These are phyloP conservation scores for Berberis vulgaris DNA, from an alignment of 164 flowering plant species.

Conservation along the genomic window DNA sequence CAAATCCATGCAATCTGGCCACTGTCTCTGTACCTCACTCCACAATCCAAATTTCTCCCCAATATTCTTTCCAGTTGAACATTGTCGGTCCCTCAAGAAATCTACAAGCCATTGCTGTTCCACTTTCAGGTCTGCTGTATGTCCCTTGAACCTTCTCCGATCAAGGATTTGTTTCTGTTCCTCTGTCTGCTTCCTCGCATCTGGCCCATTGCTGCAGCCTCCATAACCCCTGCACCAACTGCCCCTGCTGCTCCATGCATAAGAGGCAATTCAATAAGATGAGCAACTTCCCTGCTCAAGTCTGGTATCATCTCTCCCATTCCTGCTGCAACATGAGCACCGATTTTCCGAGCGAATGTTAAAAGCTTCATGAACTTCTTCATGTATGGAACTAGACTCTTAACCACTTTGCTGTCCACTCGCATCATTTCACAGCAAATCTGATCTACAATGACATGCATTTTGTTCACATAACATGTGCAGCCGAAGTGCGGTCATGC, in stretches of 20 bases:
- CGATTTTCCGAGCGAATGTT: constrained; percentile 78
- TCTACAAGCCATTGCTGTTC: constrained; percentile 92
- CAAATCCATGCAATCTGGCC: constrained; percentile 93
- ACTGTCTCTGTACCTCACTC: constrained; percentile 73
- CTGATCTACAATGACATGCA: constrained; percentile 92
- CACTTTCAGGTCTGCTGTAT: constrained; percentile 49
- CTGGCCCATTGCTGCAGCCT: constrained; percentile 39
- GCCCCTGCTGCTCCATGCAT: constrained; percentile 59
- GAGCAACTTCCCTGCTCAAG: constrained; percentile 69
- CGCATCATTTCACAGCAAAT: constrained; percentile 82
- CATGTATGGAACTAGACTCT: constrained; percentile 73
- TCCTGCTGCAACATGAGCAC: constrained; percentile 81
- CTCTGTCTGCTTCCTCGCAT: constrained; percentile 21
- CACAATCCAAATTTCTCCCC: constrained; percentile 86
- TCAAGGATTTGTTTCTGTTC: constrained; percentile 15
- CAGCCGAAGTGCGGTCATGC: constrained; percentile 76
- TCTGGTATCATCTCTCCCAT: constrained; percentile 96
- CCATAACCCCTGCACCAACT: constrained; percentile 62
- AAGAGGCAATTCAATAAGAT: constrained; percentile 45
- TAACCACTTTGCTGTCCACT: constrained; percentile 60
- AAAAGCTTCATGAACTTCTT: constrained; percentile 79
- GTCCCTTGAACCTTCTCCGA: constrained; percentile 33
- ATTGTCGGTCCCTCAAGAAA: constrained; percentile 58
- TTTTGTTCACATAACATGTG: constrained; percentile 93
- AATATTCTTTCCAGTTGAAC: constrained; percentile 74